Evolutionary conservation across 768 basidiomycete species (phyloP).

Genomic region (Lactarius pseudohatsudake): DNA sequence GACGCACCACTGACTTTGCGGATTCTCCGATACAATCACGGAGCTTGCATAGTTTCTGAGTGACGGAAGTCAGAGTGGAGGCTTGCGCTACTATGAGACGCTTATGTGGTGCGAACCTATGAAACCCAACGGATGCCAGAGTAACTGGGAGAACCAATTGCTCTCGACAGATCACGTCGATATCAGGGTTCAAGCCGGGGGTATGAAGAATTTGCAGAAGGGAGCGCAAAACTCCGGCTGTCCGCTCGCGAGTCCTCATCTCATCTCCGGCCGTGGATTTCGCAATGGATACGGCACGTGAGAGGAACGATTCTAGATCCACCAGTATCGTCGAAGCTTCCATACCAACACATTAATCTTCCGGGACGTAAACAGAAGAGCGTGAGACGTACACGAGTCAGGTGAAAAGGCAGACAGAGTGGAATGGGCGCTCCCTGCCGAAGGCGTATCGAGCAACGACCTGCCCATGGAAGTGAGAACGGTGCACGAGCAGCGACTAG

Average conservation of each 20-base stretch:
- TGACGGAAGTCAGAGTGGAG: conserved; percentile 12
- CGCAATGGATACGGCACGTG: conserved; percentile 22
- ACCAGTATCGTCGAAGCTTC: conserved; percentile 37
- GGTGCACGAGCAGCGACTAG: background rate
- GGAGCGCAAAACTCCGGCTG: conserved; percentile 54
- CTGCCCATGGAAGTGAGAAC: conserved; percentile 12
- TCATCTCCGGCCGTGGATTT: conserved; percentile 18
- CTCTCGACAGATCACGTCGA: conserved; percentile 65
- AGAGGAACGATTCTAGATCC: conserved; percentile 33
- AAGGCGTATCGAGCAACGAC: conserved; percentile 8
- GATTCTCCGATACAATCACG: conserved; percentile 40
- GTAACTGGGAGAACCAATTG: conserved; percentile 52
- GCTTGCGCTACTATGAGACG: background rate
- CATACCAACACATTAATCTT: background rate
- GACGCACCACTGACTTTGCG: conserved; percentile 65
- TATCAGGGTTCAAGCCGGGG: conserved; percentile 64
- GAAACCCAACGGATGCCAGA: conserved; percentile 45
- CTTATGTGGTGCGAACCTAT: conserved; percentile 42
- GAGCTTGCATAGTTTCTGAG: conserved; percentile 43
- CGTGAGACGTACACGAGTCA: conserved; percentile 31
- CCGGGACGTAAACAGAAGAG: background rate
- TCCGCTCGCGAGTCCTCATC: conserved; percentile 39
- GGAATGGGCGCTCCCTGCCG: conserved; percentile 1
- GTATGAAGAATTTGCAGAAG: conserved; percentile 67
- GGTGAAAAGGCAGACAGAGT: conserved; percentile 16